These are phyloP conservation scores for Wickerhamomyces bisporus DNA, from an alignment of 805 yeast genomes.

Conservation along the genomic window DNA sequence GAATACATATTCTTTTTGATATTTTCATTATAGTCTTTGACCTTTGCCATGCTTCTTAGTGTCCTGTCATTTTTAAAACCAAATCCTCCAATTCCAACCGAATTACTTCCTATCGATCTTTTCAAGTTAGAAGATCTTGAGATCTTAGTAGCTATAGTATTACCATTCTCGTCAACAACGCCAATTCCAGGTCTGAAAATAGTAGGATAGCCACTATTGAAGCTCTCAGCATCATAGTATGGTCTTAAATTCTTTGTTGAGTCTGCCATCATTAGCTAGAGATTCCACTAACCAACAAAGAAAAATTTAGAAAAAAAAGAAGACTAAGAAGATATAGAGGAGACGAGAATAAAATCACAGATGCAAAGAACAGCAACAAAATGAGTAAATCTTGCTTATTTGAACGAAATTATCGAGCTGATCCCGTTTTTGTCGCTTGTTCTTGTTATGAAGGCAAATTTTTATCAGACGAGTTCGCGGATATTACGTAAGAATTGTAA, in stretches of 20 bases:
- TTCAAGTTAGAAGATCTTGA: constrained; percentile 20
- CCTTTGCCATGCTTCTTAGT: constrained; percentile 18
- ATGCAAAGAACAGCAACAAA: too few species aligned
- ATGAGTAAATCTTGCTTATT: too few species aligned
- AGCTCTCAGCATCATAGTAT: constrained; percentile 63
- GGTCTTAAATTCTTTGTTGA: constrained; percentile 42
- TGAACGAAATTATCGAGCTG: too few species aligned
- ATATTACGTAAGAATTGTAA: too few species aligned
- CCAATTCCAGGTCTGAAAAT: constrained; percentile 59
- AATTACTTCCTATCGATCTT: constrained; percentile 5
- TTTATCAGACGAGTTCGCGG: too few species aligned
- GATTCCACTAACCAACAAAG: too few species aligned
- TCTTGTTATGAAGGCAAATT: too few species aligned
- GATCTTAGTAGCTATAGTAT: constrained; percentile 35
- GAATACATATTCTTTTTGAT: constrained; percentile 24
- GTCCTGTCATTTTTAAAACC: constrained; percentile 3
- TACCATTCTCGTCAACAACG: constrained; percentile 43
- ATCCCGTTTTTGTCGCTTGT: too few species aligned
- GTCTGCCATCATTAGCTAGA: constrained; percentile 3
- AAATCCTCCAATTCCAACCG: constrained; percentile 7
- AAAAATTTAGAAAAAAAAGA: too few species aligned
- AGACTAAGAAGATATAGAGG: too few species aligned
- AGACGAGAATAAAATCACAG: too few species aligned
- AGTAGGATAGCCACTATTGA: constrained; percentile 59
- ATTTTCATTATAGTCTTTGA: constrained; percentile 19